These are phyloP conservation scores for Acanthochlamys bracteata DNA, from an alignment of 106 monocot species.

Conservation along the genomic window DNA sequence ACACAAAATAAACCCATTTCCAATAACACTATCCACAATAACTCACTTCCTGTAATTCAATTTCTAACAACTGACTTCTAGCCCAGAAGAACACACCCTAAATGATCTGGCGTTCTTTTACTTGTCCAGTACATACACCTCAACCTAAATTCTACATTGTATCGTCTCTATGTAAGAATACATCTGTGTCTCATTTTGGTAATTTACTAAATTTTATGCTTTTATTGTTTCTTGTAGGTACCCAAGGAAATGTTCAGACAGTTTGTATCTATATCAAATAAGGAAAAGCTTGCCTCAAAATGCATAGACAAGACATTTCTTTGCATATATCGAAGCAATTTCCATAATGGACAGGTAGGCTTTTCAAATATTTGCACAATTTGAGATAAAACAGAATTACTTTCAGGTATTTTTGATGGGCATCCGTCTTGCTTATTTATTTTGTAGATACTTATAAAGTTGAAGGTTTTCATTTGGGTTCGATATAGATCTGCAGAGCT, in stretches of 20 bases:
- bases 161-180: too few relatives aligned
- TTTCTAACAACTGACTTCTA: too few relatives aligned
- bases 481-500: neutral
- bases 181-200: neutral
- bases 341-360: slow-evolving; percentile 38
- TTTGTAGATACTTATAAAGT: neutral
- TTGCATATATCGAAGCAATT: slow-evolving; percentile 15
- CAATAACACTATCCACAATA: too few relatives aligned
- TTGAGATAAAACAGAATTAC: neutral
- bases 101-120: too few relatives aligned
- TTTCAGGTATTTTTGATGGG: neutral
- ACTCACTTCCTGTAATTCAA: too few relatives aligned
- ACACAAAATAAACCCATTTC: too few relatives aligned
- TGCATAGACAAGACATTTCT: slow-evolving; percentile 8
- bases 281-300: neutral
- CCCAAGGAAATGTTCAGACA: slow-evolving; percentile 12
- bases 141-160: too few relatives aligned
- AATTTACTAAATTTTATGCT: neutral
- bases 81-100: too few relatives aligned
- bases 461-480: neutral
- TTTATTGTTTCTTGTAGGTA: neutral
- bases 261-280: slow-evolving; percentile 2
- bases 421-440: neutral
- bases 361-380: neutral
- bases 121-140: too few relatives aligned